These are phyloP conservation scores for Hypoxylon intermedium DNA, from an alignment of 495 filamentous ascomycete genomes.

Conservation along the genomic window DNA sequence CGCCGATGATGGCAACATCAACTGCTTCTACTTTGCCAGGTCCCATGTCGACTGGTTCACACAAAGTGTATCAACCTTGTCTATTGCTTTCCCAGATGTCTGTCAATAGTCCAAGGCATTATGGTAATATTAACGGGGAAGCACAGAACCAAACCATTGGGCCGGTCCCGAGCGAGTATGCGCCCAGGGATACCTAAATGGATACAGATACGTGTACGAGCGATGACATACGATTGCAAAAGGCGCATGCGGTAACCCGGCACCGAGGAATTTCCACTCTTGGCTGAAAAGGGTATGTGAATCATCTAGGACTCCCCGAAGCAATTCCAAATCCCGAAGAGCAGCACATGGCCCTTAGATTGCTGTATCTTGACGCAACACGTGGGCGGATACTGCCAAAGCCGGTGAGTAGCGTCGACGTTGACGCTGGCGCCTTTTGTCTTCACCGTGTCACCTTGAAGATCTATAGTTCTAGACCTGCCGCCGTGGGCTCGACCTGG, in stretches of 20 bases:
- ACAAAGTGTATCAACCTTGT: neutral
- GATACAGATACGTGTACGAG: neutral
- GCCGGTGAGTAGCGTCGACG: neutral
- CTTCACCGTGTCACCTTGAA: neutral
- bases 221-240: neutral
- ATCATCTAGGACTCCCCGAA: neutral
- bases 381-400: neutral
- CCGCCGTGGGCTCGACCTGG: neutral
- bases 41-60: neutral
- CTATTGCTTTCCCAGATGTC: neutral
- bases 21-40: conserved; percentile 3
- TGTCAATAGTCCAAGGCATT: neutral
- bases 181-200: too few relatives aligned
- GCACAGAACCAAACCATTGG: too few relatives aligned
- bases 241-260: too few relatives aligned
- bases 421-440: neutral
- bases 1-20: conserved; percentile 35
- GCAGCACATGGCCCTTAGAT: neutral
- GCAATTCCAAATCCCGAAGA: neutral
- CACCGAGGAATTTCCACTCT: neutral
- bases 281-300: neutral
- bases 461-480: conserved; percentile 4
- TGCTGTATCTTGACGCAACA: conserved; percentile 2
- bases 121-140: too few relatives aligned
- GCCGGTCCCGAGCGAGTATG: neutral